A percentile compares a stretch with the other conserved stretches of the same genome.
phyloP scores from a whole-genome alignment of 805 yeast genomes.

The Wickerhamiella azymoides region DNA sequence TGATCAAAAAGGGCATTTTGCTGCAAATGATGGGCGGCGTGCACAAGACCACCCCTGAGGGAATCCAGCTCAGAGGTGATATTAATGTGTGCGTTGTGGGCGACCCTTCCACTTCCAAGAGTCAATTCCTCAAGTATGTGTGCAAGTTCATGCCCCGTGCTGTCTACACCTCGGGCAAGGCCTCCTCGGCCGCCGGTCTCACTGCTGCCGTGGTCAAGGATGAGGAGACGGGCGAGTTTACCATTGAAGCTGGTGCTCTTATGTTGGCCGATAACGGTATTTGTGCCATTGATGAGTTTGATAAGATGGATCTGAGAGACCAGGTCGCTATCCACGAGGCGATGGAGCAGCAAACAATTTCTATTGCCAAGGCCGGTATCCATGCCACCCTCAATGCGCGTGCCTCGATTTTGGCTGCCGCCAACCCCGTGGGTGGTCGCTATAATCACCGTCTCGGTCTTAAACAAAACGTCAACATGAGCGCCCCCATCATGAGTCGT shows the following conservation, averaged over 20 bases:
- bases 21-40: conserved; percentile 90
- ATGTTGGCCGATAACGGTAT: conserved; percentile 98
- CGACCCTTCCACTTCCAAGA: conserved; percentile 94
- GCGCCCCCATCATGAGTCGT: conserved; percentile 98
- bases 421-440: conserved; percentile 95
- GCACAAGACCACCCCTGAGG: conserved; percentile 85
- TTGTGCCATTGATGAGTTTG: conserved; percentile 97
- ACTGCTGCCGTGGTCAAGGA: conserved; percentile 97
- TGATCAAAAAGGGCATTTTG: conserved; percentile 80
- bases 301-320: conserved; percentile 89
- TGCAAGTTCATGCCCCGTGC: conserved; percentile 86
- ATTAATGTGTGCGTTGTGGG: conserved; percentile 94
- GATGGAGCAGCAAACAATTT: conserved; percentile 98
- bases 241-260: conserved; percentile 96
- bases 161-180: conserved; percentile 94
- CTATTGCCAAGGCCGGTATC: conserved; percentile 97
- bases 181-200: conserved; percentile 96
- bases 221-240: conserved; percentile 92
- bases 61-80: conserved; percentile 90
- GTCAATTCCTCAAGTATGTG: conserved; percentile 89
- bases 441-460: conserved; percentile 78
- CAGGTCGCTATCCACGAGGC: conserved; percentile 99
- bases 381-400: conserved; percentile 96
- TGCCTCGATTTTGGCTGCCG: conserved; percentile 95
- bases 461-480: conserved; percentile 80